phyloP scores from a whole-genome alignment of 768 basidiomycete genomes.

The Collybia mongolica region DNA sequence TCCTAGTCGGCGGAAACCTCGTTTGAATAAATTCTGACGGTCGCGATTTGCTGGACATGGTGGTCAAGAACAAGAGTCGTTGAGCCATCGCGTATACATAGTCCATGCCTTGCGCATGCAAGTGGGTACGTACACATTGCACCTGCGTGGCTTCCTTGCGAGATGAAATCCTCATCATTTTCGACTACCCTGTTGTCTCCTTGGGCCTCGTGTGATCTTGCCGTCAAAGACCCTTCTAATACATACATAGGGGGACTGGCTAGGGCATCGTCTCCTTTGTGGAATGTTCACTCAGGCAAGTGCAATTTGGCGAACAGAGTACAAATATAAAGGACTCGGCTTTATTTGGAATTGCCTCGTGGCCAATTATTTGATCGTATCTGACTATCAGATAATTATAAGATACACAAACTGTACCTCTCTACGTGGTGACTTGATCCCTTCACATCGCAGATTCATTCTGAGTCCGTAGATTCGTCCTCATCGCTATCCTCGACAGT shows the following conservation, averaged over 20 bases:
- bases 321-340: too few relatives aligned
- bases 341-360: too few relatives aligned
- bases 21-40: slow-evolving; percentile 7
- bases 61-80: slow-evolving; percentile 10
- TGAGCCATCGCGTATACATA: background rate
- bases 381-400: too few relatives aligned
- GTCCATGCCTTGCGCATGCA: background rate
- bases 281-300: too few relatives aligned
- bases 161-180: slow-evolving; percentile 1
- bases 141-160: slow-evolving; percentile 8
- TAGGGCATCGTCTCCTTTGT: too few relatives aligned
- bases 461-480: slow-evolving; percentile 15
- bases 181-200: slow-evolving; percentile 1
- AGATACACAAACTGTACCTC: too few relatives aligned
- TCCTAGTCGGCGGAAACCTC: background rate
- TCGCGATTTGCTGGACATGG: slow-evolving; percentile 18
- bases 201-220: too few relatives aligned
- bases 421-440: too few relatives aligned
- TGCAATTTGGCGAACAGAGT: too few relatives aligned
- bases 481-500: slow-evolving; percentile 4
- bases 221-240: too few relatives aligned
- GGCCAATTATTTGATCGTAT: too few relatives aligned
- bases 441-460: background rate
- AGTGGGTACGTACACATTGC: slow-evolving; percentile 7
- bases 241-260: too few relatives aligned